Evolutionary conservation across 78 protist genomes (phyloP), one percentile per base, ranked within the genome.

Genomic region (Protostelium mycophagum): DNA sequence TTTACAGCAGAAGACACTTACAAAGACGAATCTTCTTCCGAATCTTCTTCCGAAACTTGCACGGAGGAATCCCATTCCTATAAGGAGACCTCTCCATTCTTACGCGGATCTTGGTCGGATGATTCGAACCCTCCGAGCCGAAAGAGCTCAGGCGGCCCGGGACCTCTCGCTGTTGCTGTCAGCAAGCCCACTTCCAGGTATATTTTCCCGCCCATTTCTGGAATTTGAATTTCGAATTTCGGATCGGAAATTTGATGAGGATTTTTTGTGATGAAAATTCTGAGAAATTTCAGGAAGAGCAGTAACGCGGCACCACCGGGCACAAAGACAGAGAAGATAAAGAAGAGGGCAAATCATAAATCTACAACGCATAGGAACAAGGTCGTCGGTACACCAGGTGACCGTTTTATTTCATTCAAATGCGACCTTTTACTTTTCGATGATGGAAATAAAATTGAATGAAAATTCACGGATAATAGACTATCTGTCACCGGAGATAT

Each of bases 401-500:
- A 35, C n/a, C 28, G 84, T 83, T 25, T 28, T 31, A 25, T 23
- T 28, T 23, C 89, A 35, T 35, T 86, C 94, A 0, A 85, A 94
- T 37, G 99, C 98, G 35, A 98, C 99, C 28, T n/a, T n/a, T n/a
- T n/a, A n/a, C n/a, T n/a, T n/a, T n/a, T n/a, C n/a, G n/a, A n/a
- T n/a, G n/a, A 16, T 5, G 73, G 73, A 16, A 51, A 16, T 16
- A 16, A 25, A 25, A 16, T 51, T 25, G 73, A 51, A 5, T 51
- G 73, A 51, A 51, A 25, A 51, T 25, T 51, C 99, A n/a, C n/a
- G n/a, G n/a, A n/a, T n/a, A n/a, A n/a, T 99, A 1, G 99, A 98
- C 89, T 98, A 98, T 92, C 91, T 98, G 36, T 95, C 98, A 0
- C 99, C 99, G 0, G 99, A 98, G 94, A 94, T 98, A 31, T 83